Base-by-base conservation (phyloP, 805 yeast genomes). In the Candida boidinii region DNA sequence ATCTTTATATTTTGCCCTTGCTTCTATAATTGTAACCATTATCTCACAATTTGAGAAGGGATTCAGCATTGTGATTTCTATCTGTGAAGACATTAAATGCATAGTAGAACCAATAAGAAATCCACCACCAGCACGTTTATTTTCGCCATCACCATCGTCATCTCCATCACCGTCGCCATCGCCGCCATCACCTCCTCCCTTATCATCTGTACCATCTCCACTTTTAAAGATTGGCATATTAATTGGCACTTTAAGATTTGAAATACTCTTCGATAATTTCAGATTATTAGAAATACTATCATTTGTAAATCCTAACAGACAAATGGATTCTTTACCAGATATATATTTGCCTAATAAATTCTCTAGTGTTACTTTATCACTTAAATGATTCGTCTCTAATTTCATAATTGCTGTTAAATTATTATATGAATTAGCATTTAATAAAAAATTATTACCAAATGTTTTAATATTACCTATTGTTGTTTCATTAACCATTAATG, bases 11-110 rank as follows among this genome's bases (percentile, higher is more conserved):
- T 56, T 54, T 0, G 80, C 81, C 32, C 58, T 60, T 2, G 72
- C 79, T 24, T 60, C 60, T 14, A 57, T 37, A 14, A 76, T 52
- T 8, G 53, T 54, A 11, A 71, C 51, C n/a, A 52, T 43, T 1
- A 70, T 51, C 12, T 61, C 67, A n/a, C 60, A 48, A 43, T 76
- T 74, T 4, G 40, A 35, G 1, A 76, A 43, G 2, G 84, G 84
- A 42, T 76, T 76, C 49, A 48, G 71, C 0, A 75, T 56, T 1
- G 67, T 64, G 35, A 76, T 45, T 42, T 74, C 79, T 5, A 73
- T 60, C 29, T 73, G 75, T 1, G 77, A 68, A 0, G 68, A 55
- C 53, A 75, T 54, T 4, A 76, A 41, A 48, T 76, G 80, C 54
- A 76, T 66, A 0, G 70, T 70, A 5, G 73, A 62, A 12, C 62